phyloP scores from a whole-genome alignment of 2,329 filamentous ascomycete species.

The Ascochyta koolunga region DNA sequence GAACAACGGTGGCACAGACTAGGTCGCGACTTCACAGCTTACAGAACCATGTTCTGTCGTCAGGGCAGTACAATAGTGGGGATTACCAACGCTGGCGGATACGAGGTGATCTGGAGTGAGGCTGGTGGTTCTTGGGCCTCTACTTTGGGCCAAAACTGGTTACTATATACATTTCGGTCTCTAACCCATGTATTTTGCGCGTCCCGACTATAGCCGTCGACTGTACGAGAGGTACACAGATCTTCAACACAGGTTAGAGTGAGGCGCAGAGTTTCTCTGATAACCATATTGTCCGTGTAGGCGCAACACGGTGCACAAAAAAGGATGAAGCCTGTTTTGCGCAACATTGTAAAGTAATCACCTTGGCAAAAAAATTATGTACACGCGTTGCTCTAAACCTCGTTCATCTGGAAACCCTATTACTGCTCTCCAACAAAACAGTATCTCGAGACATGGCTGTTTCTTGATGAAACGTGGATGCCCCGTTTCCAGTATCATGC shows the following conservation, averaged over 20 bases:
- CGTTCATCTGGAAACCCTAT: conserved; percentile 3
- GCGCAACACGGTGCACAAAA: background rate
- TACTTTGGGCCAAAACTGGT: background rate
- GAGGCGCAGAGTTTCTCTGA: conserved; percentile 1
- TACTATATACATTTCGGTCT: conserved; percentile 1
- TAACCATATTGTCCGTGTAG: background rate
- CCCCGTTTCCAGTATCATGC: conserved; percentile 7
- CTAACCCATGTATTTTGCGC: background rate
- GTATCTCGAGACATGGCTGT: background rate
- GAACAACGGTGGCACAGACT: conserved; percentile 15
- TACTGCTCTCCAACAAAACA: background rate
- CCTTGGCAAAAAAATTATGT: conserved; percentile 3
- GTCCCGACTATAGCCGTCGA: background rate
- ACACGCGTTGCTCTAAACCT: conserved; percentile 4
- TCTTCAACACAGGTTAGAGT: background rate
- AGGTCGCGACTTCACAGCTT: conserved; percentile 2
- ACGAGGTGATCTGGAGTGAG: conserved; percentile 5
- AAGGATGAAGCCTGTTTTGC: conserved; percentile 9
- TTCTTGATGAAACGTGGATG: conserved; percentile 8
- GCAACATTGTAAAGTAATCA: background rate
- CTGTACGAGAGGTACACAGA: background rate
- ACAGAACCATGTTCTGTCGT: conserved; percentile 16
- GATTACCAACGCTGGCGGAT: background rate
- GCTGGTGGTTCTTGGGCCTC: conserved; percentile 1
- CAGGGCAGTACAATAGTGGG: conserved; percentile 6